Evolutionary conservation across 805 yeast species (phyloP), one percentile per base, ranked within the genome.

Genomic region (Yarrowia divulgata): DNA sequence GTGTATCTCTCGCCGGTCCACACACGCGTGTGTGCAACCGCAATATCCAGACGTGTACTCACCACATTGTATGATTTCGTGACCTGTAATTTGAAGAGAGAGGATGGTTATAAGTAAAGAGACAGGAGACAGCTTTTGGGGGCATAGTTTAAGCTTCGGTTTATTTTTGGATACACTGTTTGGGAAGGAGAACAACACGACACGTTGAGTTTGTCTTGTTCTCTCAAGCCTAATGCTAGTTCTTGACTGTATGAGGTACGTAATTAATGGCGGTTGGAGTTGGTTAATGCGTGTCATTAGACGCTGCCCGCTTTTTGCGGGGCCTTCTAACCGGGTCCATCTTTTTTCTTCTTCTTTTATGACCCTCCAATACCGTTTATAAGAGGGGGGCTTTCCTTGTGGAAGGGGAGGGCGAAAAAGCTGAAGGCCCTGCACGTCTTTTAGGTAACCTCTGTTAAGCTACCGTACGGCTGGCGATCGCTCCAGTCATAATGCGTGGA

Each of bases 81-180:
- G 18, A 43, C 52, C 66, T 42, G 52, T 60, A 45, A 43, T 45
- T 60, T 60, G 66, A 42, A 60, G 66, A 60, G 66, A 45, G 52
- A 60, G 64, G 66, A 60, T 60, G 66, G 66, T 60, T 60, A 60
- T 60, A 60, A 60, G 66, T 60, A 60, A 57, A 57, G 66, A 60
- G 52, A 16, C 42, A 9, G 40, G 52, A 43, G 52, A 18, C 52
- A 60, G 42, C 52, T 60, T 60, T 60, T 42, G 66, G 66, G 18
- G 52, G 66, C 66, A 57, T 60, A 45, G 12, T 34, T 60, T 60
- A 43, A 13, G 9, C 42, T 42, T 60, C 8, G 50, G 66, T 60
- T 60, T 60, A 60, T 60, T 60, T 60, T 60, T 60, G 66, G 66
- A 60, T 60, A 43, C 66, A 43, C 66, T 34, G 52, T 39, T 60